These are phyloP conservation scores for Trichosporon faecale DNA, from an alignment of 1,284 basidiomycete genomes.

Conservation along the genomic window DNA sequence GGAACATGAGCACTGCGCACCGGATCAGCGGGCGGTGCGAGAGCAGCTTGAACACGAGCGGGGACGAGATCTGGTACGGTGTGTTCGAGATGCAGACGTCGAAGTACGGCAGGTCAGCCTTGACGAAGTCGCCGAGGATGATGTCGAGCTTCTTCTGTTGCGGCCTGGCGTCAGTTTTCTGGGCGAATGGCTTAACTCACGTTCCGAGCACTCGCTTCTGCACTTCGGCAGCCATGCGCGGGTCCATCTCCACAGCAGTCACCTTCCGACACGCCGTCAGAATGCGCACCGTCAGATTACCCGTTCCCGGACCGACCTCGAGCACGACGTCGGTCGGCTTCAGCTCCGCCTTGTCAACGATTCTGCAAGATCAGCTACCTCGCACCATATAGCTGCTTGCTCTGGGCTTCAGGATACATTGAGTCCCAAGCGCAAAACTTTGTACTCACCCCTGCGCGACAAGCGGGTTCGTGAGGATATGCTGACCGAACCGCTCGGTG, in stretches of 20 bases:
- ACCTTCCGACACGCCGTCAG: constrained; percentile 90
- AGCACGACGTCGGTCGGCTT: constrained; percentile 93
- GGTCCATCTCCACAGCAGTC: constrained; percentile 96
- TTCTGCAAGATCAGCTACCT: constrained; percentile 55
- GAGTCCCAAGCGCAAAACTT: neutral
- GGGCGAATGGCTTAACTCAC: constrained; percentile 59
- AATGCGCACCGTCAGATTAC: constrained; percentile 92
- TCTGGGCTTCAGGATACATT: constrained; percentile 24
- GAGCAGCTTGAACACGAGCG: constrained; percentile 92
- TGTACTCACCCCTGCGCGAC: constrained; percentile 75
- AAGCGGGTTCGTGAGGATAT: constrained; percentile 92
- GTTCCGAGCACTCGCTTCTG: constrained; percentile 97
- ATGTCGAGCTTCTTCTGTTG: constrained; percentile 93
- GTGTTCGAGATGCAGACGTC: constrained; percentile 99
- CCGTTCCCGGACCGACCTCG: constrained; percentile 97
- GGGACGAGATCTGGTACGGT: constrained; percentile 97
- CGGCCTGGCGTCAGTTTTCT: constrained; percentile 60
- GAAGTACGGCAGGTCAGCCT: constrained; percentile 93
- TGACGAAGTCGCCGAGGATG: constrained; percentile 95
- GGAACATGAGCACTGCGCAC: constrained; percentile 97
- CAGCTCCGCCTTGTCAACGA: constrained; percentile 84
- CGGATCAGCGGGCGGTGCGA: constrained; percentile 94
- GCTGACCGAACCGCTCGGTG: constrained; percentile 90
- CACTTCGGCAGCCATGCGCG: constrained; percentile 96
- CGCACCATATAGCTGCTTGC: neutral